Evolutionary conservation across 106 monocot species (phyloP), one percentile per base, ranked within the genome.

Genomic region (Dendrobium catenatum): DNA sequence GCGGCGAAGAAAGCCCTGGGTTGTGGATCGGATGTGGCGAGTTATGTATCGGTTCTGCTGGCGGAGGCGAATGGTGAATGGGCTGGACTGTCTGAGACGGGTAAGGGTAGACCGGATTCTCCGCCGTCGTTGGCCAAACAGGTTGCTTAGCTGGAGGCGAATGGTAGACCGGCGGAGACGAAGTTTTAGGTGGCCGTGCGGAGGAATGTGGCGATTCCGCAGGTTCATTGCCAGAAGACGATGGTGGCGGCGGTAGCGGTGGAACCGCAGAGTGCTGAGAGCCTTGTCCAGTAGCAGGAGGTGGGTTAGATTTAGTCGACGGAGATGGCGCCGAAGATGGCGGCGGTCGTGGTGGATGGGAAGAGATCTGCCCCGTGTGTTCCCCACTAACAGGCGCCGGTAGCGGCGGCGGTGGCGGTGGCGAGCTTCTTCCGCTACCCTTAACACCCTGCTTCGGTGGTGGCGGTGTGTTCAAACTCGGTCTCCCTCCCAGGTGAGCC

Each of bases 141-240:
- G 46, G 46, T 46, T 46, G 46, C 46, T 9, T 9, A 46, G 5
- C 46, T 9, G 24, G 76, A 6, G n/a, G 15, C 9, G 1, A 29
- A 9, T 37, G 77, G 77, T 17, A 37, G 6, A 27, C 10, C 2
- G 47, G 27, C 20, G 58, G 33, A 27, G 13, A 49, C 2, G 81
- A 79, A 3, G 86, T 56, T 9, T 78, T 79, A 54, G 79, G 86
- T 18, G 86, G 82, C 4, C 82, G 79, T 64, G 64, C 26, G 7
- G 75, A 9, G 49, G 31, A 46, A 43, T 44, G 6, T 33, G 75
- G 73, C 20, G 77, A 42, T 3, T 9, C 20, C 42, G 77, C 68
- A 0, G 76, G 75, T 68, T 44, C 47, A 37, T 47, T 44, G 46
- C 31, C 44, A 33, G 27, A 54, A 27, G 56, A 27, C 51, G 51